Conservation (phyloP, 306 rosid species). For the Malus fusca region DNA sequence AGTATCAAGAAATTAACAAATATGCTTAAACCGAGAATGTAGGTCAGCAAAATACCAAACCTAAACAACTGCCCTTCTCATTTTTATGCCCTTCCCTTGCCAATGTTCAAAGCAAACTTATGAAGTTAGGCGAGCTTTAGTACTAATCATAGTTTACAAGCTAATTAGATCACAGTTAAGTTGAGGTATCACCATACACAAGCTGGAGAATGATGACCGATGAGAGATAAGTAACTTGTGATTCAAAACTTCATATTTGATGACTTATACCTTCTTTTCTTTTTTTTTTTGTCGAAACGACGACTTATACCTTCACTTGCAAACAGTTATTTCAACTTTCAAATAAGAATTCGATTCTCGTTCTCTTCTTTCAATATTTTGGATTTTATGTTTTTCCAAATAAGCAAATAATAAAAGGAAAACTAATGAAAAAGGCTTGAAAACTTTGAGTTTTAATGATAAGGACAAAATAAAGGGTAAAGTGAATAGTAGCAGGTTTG, state of each 20-base stretch:
- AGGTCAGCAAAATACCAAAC: slow-evolving; percentile 45
- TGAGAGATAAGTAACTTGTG: neutral
- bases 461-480: too few relatives aligned
- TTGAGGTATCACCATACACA: neutral
- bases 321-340: neutral
- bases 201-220: neutral
- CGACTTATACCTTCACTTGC: too few relatives aligned
- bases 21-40: slow-evolving; percentile 19
- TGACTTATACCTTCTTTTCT: too few relatives aligned
- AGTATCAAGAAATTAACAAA: slow-evolving; percentile 1
- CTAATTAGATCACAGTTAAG: neutral
- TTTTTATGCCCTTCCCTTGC: neutral
- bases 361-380: neutral
- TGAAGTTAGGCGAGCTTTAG: neutral
- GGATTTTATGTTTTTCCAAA: neutral
- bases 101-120: neutral
- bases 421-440: too few relatives aligned
- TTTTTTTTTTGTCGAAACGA: too few relatives aligned
- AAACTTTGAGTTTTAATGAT: too few relatives aligned
- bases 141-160: neutral
- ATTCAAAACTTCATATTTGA: neutral
- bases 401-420: too few relatives aligned
- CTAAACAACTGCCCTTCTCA: slow-evolving; percentile 22
- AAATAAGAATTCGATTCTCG: neutral
- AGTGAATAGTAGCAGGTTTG: too few relatives aligned